A percentile compares a stretch with the other conserved stretches of the same genome.
These are phyloP conservation scores for Lentinula edodes DNA, from an alignment of 768 basidiomycete genomes.

Conservation along the genomic window DNA sequence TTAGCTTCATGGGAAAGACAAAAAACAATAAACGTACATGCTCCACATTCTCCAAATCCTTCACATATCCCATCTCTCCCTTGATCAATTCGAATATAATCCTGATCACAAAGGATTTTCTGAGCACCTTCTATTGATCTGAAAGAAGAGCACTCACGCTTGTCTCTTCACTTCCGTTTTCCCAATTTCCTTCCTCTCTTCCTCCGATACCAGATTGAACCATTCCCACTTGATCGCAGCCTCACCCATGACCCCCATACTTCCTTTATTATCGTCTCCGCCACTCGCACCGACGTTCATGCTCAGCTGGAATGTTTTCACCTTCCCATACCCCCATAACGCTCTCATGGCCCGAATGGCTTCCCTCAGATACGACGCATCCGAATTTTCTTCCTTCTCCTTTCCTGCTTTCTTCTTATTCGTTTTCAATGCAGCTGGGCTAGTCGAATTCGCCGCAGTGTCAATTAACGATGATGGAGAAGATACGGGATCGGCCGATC, in stretches of 20 bases:
- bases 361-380: slow-evolving; percentile 76
- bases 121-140: neutral
- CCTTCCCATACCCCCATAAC: slow-evolving; percentile 72
- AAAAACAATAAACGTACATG: slow-evolving; percentile 37
- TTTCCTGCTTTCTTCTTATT: neutral
- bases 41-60: slow-evolving; percentile 83
- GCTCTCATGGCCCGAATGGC: slow-evolving; percentile 82
- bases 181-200: slow-evolving; percentile 51
- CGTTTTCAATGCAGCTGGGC: neutral
- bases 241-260: neutral
- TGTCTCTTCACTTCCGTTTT: slow-evolving; percentile 82
- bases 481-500: neutral
- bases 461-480: neutral
- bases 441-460: neutral
- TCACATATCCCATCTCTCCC: slow-evolving; percentile 93
- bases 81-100: slow-evolving; percentile 94
- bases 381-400: slow-evolving; percentile 60
- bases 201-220: slow-evolving; percentile 78
- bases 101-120: slow-evolving; percentile 27
- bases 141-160: slow-evolving; percentile 46
- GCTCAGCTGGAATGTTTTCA: slow-evolving; percentile 85
- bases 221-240: slow-evolving; percentile 81
- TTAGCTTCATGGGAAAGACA: neutral
- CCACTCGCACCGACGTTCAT: slow-evolving; percentile 61
- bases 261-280: neutral